phyloP scores from a whole-genome alignment of 148 eudicot genomes.

The Spergularia marina region DNA sequence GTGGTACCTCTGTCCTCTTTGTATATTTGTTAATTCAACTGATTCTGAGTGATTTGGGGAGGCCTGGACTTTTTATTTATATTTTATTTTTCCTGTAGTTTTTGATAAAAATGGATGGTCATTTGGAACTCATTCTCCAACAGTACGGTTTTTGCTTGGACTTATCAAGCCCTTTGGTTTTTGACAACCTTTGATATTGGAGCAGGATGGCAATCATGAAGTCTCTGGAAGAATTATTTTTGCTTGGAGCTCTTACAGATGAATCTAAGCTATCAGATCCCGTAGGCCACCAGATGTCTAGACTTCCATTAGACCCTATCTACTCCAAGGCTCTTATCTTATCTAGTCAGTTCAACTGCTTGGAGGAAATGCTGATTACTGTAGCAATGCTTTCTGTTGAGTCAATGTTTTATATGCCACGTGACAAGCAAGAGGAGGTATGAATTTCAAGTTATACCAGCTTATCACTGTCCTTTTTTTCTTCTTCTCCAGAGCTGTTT shows the following conservation, averaged over 20 bases:
- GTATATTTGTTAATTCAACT: not conserved
- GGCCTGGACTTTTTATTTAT: not conserved
- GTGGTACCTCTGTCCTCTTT: not conserved
- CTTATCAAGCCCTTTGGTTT: not conserved
- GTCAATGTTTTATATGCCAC: constrained; percentile 79
- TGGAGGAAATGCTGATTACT: constrained; percentile 91
- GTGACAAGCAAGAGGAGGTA: constrained; percentile 92
- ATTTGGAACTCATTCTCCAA: not conserved
- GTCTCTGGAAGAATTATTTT: constrained; percentile 68
- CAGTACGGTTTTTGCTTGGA: not conserved
- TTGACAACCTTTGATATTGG: constrained; percentile 16
- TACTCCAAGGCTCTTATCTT: constrained; percentile 79
- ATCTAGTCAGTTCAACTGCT: constrained; percentile 74
- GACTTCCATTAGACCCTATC: constrained; percentile 82
- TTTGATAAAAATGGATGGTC: not conserved
- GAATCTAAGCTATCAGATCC: constrained; percentile 82
- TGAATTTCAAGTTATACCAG: constrained; percentile 4
- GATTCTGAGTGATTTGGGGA: not conserved
- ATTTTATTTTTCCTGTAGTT: not conserved
- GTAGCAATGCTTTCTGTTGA: constrained; percentile 96
- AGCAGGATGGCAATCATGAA: constrained; percentile 73
- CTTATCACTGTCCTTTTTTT: not conserved
- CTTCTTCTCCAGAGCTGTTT: not conserved
- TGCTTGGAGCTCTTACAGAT: constrained; percentile 86
- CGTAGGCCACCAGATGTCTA: constrained; percentile 85